Base-by-base conservation (phyloP, 768 basidiomycete species). In the Hypsizygus marmoreus region DNA sequence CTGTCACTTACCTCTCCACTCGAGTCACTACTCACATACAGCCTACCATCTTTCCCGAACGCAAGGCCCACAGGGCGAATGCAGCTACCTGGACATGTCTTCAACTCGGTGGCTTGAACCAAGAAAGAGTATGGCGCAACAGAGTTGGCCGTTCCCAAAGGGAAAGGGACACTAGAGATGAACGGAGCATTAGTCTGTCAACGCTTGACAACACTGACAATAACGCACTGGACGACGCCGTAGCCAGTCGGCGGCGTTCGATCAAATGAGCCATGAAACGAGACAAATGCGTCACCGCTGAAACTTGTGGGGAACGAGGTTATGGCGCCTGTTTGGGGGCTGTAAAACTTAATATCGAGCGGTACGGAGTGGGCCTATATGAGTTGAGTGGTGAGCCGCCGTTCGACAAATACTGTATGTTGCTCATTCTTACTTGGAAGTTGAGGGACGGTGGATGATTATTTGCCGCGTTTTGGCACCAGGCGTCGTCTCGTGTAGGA, bases 341-440 rank as follows among this genome's bases (percentile, higher is more conserved):
- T 45, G 49, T 67, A 74, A 53, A 74, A 71, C 45, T 74, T 75
- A 58, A 75, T 68, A 51, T 75, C 75, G 9, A 75, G 62, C 1
- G 75, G 75, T 2, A 72, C 74, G 10, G 72, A 74, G 53, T 76
- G 75, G 1, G 74, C 71, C 73, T 76, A n/a, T 10, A 41, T 38
- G 38, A 31, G 31, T 20, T 24, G 5, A 13, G 19, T 32, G 38
- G 20, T 7, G 14, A 32, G 37, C 8, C 6, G 4, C 17, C 10
- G 13, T 22, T 20, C n/a, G 4, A n/a, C 10, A 7, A 19, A 13
- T 29, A 14, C 3, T 14, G n/a, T 26, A 33, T 13, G 23, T 22
- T 25, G 40, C 29, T 11, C n/a, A 31, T 8, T 24, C 55, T 13
- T 25, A 70, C 73, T 58, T 74, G 72, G 59, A 76, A 73, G 42